Percentiles rank a stretch among this genome's conserved stretches.
These are phyloP conservation scores for Penicillium sp. DNA, from an alignment of 2,329 filamentous ascomycete genomes.

Conservation along the genomic window DNA sequence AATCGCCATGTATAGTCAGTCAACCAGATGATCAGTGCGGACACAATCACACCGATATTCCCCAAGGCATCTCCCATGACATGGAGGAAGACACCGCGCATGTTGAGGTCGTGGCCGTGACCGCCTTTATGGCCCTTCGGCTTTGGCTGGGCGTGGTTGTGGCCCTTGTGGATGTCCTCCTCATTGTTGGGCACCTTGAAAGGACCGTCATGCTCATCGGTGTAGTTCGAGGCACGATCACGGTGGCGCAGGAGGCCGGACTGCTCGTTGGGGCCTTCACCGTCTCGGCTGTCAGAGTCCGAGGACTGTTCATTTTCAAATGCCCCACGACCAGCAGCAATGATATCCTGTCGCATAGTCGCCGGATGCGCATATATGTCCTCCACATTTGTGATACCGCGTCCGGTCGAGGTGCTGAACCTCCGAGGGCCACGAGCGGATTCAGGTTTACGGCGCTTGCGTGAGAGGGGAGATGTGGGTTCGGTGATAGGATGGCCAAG, in stretches of 20 bases:
- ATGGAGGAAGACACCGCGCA: constrained; percentile 70
- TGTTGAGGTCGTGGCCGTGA: constrained; percentile 67
- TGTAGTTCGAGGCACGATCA: constrained; percentile 36
- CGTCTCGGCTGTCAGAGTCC: constrained; percentile 55
- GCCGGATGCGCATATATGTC: constrained; percentile 80
- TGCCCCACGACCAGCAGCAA: constrained; percentile 68
- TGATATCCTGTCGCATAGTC: constrained; percentile 87
- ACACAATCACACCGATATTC: constrained; percentile 50
- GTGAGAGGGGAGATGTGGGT: constrained; percentile 27
- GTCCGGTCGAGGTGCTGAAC: constrained; percentile 53
- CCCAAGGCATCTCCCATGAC: constrained; percentile 50
- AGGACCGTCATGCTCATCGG: constrained; percentile 25
- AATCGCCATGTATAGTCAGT: constrained; percentile 74
- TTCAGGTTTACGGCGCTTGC: constrained; percentile 29
- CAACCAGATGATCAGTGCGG: constrained; percentile 85
- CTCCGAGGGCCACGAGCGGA: constrained; percentile 29
- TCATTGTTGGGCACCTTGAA: constrained; percentile 15
- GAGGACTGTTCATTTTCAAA: constrained; percentile 53
- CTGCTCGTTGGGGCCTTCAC: constrained; percentile 48
- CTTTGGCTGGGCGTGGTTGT: constrained; percentile 73
- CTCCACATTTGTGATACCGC: constrained; percentile 56
- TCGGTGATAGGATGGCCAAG: constrained; percentile 29
- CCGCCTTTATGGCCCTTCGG: constrained; percentile 55
- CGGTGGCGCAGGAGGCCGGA: constrained; percentile 41
- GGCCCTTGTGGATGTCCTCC: constrained; percentile 57